Conservation (phyloP, 257 asterid species). For the Leonotis leonurus region DNA sequence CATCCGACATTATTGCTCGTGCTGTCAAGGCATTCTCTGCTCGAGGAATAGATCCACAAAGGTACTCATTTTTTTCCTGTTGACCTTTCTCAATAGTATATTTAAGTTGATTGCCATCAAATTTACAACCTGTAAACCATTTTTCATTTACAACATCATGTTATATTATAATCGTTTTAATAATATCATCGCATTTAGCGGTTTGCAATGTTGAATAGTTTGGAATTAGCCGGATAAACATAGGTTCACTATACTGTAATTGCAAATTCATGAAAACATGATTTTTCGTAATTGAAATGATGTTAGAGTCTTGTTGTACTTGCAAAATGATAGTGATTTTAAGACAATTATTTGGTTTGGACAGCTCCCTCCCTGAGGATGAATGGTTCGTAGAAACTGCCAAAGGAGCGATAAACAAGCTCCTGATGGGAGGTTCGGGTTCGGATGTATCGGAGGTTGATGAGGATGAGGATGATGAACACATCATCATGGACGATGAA, state of each 20-base stretch:
- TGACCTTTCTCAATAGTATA: not conserved
- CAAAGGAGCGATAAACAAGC: constrained; percentile 85
- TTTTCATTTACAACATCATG: too few relatives aligned
- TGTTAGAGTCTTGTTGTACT: too few relatives aligned
- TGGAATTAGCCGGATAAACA: too few relatives aligned
- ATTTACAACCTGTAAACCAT: not conserved
- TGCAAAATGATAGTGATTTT: too few relatives aligned
- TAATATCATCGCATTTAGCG: too few relatives aligned
- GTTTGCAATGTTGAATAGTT: too few relatives aligned
- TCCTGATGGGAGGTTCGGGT: constrained; percentile 73
- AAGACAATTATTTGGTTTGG: constrained; percentile 10
- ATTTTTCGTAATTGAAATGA: too few relatives aligned
- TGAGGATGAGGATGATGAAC: constrained; percentile 60
- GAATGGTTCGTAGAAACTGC: constrained; percentile 98
- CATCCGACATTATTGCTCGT: constrained; percentile 90
- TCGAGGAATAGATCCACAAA: constrained; percentile 85
- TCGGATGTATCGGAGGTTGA: constrained; percentile 84
- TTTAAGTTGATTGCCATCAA: too few relatives aligned
- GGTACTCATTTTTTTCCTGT: constrained; percentile 25
- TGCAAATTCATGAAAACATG: too few relatives aligned
- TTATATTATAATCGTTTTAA: too few relatives aligned
- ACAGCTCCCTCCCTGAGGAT: constrained; percentile 82
- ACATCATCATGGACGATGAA: constrained; percentile 63
- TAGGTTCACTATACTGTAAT: too few relatives aligned
- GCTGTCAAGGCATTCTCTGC: constrained; percentile 89